phyloP scores from a whole-genome alignment of 2,329 filamentous ascomycete species.

The Cladosporium phlei region DNA sequence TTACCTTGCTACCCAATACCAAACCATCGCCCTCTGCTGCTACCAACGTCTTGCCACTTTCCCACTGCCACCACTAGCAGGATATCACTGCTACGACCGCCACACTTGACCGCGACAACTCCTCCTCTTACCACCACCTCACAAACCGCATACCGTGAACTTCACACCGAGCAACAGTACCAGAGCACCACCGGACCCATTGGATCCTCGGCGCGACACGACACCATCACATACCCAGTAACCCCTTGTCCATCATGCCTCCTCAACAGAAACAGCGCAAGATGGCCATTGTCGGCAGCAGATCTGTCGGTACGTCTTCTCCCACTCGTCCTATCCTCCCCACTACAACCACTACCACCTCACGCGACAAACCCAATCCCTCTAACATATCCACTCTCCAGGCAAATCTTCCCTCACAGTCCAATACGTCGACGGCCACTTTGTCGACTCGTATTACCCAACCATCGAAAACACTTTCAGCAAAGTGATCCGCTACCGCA shows the following conservation, averaged over 20 bases:
- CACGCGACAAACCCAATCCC: slow-evolving; percentile 1
- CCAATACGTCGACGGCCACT: slow-evolving; percentile 94
- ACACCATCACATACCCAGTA: too few relatives aligned
- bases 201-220: too few relatives aligned
- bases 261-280: slow-evolving; percentile 77
- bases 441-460: slow-evolving; percentile 98
- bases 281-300: slow-evolving; percentile 91
- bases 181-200: not conserved
- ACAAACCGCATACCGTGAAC: too few relatives aligned
- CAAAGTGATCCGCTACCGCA: slow-evolving; percentile 88
- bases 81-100: too few relatives aligned
- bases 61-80: too few relatives aligned
- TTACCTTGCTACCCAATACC: too few relatives aligned
- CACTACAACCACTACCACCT: not conserved
- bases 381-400: slow-evolving; percentile 36
- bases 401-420: slow-evolving; percentile 97
- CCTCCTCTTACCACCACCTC: too few relatives aligned
- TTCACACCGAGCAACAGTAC: too few relatives aligned
- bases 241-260: slow-evolving; percentile 32
- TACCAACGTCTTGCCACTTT: too few relatives aligned
- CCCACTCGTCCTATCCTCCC: slow-evolving; percentile 16
- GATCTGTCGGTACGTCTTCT: slow-evolving; percentile 68
- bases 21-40: too few relatives aligned
- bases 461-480: slow-evolving; percentile 99
- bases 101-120: too few relatives aligned